phyloP scores from a whole-genome alignment of 352 stramenopile species.

The Globisporangium camurandrum region DNA sequence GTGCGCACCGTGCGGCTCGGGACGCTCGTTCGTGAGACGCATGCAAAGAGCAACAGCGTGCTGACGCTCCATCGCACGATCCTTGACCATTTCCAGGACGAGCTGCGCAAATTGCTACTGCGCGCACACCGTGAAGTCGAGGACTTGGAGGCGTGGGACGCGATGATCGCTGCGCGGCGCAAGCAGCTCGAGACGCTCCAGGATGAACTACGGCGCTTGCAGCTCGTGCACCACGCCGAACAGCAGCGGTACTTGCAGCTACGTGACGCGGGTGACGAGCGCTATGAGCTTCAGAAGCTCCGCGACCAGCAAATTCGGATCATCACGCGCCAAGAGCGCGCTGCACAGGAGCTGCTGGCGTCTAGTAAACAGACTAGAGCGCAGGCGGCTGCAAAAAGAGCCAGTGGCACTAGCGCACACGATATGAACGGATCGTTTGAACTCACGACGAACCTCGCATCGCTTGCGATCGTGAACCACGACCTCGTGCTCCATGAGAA shows the following conservation, averaged over 20 bases:
- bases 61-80: constrained; percentile 34
- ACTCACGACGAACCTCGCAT: constrained; percentile 31
- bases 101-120: constrained; percentile 43
- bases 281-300: constrained; percentile 53
- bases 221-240: constrained; percentile 56
- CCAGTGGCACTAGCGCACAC: constrained; percentile 5
- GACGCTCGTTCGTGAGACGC: constrained; percentile 28
- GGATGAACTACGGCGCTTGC: constrained; percentile 43
- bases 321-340: constrained; percentile 35
- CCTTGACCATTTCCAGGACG: constrained; percentile 45
- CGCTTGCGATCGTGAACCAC: constrained; percentile 70
- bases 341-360: constrained; percentile 31
- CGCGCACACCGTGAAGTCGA: constrained; percentile 47
- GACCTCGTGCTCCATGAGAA: constrained; percentile 58
- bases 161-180: constrained; percentile 46
- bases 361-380: constrained; percentile 24
- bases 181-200: constrained; percentile 56
- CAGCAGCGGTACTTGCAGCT: constrained; percentile 50
- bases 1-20: constrained; percentile 38
- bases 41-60: constrained; percentile 31
- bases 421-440: constrained; percentile 16
- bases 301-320: constrained; percentile 39
- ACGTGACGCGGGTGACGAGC: constrained; percentile 54
- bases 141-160: constrained; percentile 54
- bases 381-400: constrained; percentile 15